A percentile compares a stretch with the other conserved stretches of the same genome.
These are phyloP conservation scores for Lumnitzera racemosa DNA, from an alignment of 345 rosid genomes.

Conservation along the genomic window DNA sequence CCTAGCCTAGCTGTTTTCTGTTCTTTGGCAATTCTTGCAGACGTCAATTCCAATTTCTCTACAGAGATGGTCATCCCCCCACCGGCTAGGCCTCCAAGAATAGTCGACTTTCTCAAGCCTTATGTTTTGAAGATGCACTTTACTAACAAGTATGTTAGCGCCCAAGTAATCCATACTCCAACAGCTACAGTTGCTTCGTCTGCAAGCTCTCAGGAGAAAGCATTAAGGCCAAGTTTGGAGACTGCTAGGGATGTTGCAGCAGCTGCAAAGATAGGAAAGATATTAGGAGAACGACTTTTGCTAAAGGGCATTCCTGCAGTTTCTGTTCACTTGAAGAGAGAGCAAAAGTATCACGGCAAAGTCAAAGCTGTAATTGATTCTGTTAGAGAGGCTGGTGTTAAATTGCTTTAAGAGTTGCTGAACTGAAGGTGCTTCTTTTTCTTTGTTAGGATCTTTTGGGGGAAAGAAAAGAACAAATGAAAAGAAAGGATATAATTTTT, in stretches of 20 bases:
- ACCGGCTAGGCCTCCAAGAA: slow-evolving; percentile 56
- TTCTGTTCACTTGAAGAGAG: slow-evolving; percentile 49
- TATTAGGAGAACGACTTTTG: slow-evolving; percentile 64
- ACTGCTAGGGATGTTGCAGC: slow-evolving; percentile 76
- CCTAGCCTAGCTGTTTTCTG: no score
- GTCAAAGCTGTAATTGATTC: slow-evolving; percentile 84
- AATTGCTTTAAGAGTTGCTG: slow-evolving; percentile 29
- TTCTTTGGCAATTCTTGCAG: no score
- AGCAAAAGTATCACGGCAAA: slow-evolving; percentile 82
- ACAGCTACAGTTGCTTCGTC: slow-evolving; percentile 72
- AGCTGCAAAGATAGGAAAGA: slow-evolving; percentile 77
- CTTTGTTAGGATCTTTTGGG: no score
- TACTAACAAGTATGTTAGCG: slow-evolving; percentile 64
- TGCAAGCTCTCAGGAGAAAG: slow-evolving; percentile 80
- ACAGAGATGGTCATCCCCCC: slow-evolving; percentile 62
- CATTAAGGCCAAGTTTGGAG: slow-evolving; percentile 51
- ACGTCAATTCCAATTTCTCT: no score
- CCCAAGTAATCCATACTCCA: slow-evolving; percentile 79
- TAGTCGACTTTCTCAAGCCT: slow-evolving; percentile 57
- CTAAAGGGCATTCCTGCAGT: slow-evolving; percentile 70
- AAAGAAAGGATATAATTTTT: no score
- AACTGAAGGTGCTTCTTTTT: no score
- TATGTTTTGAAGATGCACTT: slow-evolving; percentile 71
- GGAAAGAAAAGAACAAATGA: no score
- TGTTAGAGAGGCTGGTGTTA: slow-evolving; percentile 57